phyloP scores from a whole-genome alignment of 1,139 yeast species.

The Saccharomyces hybrid region DNA sequence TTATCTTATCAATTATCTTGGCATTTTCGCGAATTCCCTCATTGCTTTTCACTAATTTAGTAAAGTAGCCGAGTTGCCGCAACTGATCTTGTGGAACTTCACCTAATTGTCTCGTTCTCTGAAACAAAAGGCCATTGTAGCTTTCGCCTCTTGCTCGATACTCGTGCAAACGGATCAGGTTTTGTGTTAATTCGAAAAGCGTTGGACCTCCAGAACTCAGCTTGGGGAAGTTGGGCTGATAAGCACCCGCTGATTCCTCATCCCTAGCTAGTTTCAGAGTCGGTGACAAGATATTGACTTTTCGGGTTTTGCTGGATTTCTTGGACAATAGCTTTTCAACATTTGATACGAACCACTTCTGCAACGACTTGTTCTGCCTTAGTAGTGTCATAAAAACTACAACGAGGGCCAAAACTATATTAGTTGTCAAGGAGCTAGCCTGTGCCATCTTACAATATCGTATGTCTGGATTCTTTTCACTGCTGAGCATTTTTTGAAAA shows the following conservation, averaged over 20 bases:
- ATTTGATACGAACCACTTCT: constrained; percentile 16
- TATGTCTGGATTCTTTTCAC: neutral
- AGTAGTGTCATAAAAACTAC: constrained; percentile 14
- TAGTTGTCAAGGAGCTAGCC: neutral
- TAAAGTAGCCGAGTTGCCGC: constrained; percentile 47
- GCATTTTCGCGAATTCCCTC: constrained; percentile 41
- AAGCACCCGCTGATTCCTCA: neutral
- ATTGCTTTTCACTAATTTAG: constrained; percentile 45
- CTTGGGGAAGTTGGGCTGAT: neutral
- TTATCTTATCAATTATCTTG: constrained; percentile 40
- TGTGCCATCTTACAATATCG: neutral
- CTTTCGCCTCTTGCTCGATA: constrained; percentile 16
- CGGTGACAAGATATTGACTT: neutral
- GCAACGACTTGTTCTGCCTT: constrained; percentile 17
- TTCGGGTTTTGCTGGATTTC: neutral
- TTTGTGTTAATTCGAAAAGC: constrained; percentile 12
- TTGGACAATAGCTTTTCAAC: constrained; percentile 2
- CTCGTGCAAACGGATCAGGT: constrained; percentile 17
- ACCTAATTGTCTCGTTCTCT: constrained; percentile 14
- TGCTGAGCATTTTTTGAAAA: neutral
- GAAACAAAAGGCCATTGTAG: constrained; percentile 18
- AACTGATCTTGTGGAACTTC: constrained; percentile 13
- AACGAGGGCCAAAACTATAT: neutral
- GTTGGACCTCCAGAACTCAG: constrained; percentile 6
- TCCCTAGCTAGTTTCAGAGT: neutral